A percentile compares a stretch with the other conserved stretches of the same genome.
Evolutionary conservation across 768 basidiomycete species (phyloP).

Genomic region (Gloeophyllum trabeum): DNA sequence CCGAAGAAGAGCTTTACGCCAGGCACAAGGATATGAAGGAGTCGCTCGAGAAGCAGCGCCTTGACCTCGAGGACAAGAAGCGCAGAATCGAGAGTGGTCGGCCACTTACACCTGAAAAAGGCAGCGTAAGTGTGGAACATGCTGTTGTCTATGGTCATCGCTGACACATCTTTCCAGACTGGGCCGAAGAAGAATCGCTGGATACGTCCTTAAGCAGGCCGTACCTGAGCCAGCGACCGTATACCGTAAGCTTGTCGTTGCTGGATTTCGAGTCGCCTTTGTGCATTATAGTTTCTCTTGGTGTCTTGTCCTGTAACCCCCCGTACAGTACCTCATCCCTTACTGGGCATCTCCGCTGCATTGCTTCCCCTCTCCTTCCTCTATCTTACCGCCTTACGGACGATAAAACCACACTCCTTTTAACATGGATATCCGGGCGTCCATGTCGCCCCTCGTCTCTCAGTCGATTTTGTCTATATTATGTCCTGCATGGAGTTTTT

Average conservation of each 20-base stretch:
- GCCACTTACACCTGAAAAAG: slow-evolving; percentile 92
- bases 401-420: slow-evolving; percentile 41
- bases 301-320: not conserved
- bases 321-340: not conserved
- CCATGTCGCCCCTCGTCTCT: slow-evolving; percentile 31
- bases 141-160: slow-evolving; percentile 4
- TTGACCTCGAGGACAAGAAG: slow-evolving; percentile 98
- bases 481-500: not conserved
- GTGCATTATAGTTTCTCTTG: too few species aligned
- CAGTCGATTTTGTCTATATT: slow-evolving; percentile 31
- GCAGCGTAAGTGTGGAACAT: slow-evolving; percentile 42
- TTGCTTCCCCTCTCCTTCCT: slow-evolving; percentile 22
- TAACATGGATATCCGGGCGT: slow-evolving; percentile 38
- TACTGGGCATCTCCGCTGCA: slow-evolving; percentile 14
- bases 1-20: slow-evolving; percentile 97
- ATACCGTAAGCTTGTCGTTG: not conserved
- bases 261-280: not conserved
- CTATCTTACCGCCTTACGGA: not conserved
- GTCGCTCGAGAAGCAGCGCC: slow-evolving; percentile 90
- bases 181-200: slow-evolving; percentile 65
- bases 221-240: slow-evolving; percentile 38
- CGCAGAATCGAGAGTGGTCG: slow-evolving; percentile 89
- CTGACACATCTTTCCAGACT: slow-evolving; percentile 25
- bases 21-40: slow-evolving; percentile 99
- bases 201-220: too few species aligned